A percentile compares a stretch with the other conserved stretches of the same genome.
Evolutionary conservation across 805 yeast genomes (phyloP).

Genomic region (Grigorovia yakushimaensis): DNA sequence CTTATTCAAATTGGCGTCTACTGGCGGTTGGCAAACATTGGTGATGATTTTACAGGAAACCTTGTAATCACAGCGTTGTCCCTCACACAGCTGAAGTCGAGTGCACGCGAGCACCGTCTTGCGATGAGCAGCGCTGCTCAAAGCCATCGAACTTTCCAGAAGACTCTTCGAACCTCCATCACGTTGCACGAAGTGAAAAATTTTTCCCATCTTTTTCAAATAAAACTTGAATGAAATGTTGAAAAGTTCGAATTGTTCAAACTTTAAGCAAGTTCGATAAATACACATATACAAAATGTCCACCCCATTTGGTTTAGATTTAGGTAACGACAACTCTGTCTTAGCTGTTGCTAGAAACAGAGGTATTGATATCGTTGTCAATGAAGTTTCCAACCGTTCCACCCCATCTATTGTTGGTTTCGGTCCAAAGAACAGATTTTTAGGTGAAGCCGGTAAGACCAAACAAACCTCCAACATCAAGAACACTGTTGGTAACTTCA

Average conservation of each 20-base stretch:
- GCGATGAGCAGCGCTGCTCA: background rate
- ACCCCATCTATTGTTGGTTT: slow-evolving; percentile 92
- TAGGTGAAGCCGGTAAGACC: slow-evolving; percentile 93
- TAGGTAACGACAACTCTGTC: slow-evolving; percentile 90
- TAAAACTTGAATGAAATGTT: background rate
- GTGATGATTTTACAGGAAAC: slow-evolving; percentile 40
- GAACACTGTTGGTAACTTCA: slow-evolving; percentile 91
- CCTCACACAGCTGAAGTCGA: no score
- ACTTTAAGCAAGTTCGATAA: background rate
- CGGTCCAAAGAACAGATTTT: slow-evolving; percentile 76
- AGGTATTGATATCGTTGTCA: slow-evolving; percentile 96
- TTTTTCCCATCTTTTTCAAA: background rate
- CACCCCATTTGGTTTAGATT: slow-evolving; percentile 94
- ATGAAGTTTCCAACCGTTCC: slow-evolving; percentile 95
- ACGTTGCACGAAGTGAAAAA: slow-evolving; percentile 2
- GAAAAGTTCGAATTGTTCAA: background rate
- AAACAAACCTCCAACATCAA: slow-evolving; percentile 95
- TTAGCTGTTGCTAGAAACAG: slow-evolving; percentile 96
- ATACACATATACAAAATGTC: slow-evolving; percentile 44
- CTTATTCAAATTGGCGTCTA: slow-evolving; percentile 33
- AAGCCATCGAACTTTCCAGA: background rate
- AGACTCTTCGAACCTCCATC: background rate
- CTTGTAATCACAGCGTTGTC: background rate
- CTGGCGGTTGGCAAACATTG: slow-evolving; percentile 79
- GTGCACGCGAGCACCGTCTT: no score